Evolutionary conservation across 1,284 basidiomycete species (phyloP).

Genomic region (Kwoniella shivajii): DNA sequence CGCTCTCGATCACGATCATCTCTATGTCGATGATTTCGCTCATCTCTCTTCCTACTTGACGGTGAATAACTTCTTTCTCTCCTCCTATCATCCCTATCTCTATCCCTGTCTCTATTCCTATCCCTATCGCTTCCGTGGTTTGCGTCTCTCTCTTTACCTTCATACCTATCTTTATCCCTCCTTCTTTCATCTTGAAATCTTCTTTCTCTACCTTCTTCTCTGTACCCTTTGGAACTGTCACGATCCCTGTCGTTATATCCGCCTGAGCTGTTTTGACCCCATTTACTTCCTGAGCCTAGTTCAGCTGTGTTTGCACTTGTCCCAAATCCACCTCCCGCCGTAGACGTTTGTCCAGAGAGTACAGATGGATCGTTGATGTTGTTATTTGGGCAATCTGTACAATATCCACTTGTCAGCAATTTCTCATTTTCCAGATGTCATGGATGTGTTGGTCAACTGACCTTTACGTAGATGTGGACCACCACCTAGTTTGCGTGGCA

Average conservation of each 20-base stretch:
- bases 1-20: slow-evolving; percentile 13
- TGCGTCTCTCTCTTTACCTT: slow-evolving; percentile 10
- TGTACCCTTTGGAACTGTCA: slow-evolving; percentile 9
- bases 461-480: slow-evolving; percentile 88
- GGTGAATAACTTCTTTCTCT: slow-evolving; percentile 22
- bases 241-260: slow-evolving; percentile 11
- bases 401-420: neutral
- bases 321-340: slow-evolving; percentile 20
- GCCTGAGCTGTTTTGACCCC: slow-evolving; percentile 4
- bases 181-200: slow-evolving; percentile 24
- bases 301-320: slow-evolving; percentile 35
- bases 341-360: slow-evolving; percentile 25
- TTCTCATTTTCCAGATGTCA: neutral
- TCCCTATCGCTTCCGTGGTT: slow-evolving; percentile 9
- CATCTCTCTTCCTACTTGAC: slow-evolving; percentile 16
- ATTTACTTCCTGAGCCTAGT: slow-evolving; percentile 21
- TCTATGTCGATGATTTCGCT: slow-evolving; percentile 12
- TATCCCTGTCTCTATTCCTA: slow-evolving; percentile 1
- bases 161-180: slow-evolving; percentile 10
- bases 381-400: slow-evolving; percentile 49
- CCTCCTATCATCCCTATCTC: slow-evolving; percentile 25
- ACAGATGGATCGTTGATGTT: slow-evolving; percentile 39
- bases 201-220: slow-evolving; percentile 24
- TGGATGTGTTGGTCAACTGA: slow-evolving; percentile 40
- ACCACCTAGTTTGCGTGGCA: slow-evolving; percentile 54